Evolutionary conservation across 2,329 filamentous ascomycete species (phyloP), one percentile per base, ranked within the genome.

Genomic region (Bipolaris gigantea): DNA sequence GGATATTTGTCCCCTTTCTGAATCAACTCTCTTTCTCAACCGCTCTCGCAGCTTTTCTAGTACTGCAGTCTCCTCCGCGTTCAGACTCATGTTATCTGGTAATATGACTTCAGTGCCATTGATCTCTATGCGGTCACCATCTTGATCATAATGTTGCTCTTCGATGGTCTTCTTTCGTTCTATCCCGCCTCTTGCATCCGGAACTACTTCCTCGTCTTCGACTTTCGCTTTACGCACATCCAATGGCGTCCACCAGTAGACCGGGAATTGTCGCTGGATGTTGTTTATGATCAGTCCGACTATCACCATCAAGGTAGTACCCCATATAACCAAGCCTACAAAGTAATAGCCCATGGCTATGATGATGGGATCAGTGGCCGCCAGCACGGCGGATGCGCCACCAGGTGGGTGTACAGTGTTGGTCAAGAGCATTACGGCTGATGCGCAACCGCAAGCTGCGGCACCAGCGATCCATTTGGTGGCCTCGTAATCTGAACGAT

Each of bases 361-460:
- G 23, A 79, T 71, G 2, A 67, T 61, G 2, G 73, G 63, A 3
- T 76, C 67, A 4, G 75, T 76, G 5, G 74, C 73, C 1, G 79
- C 78, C 21, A 81, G 63, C 1, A 80, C 72, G 2, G 79, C 78
- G 9, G 77, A 80, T 0, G 79, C 79, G 19, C 79, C 79, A 16
- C 78, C 79, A 7, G 79, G 79, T n/a, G 79, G 79, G 60, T 81
- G 78, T 1, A 80, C 73, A 1, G 77, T 80, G 41, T 76, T 76
- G 4, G 79, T 80, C 32, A 79, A 56, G 6, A 76, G 70, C 79
- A 81, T 81, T 13, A 76, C 72, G 21, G 75, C 67, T 6, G 75
- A 77, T 4, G 79, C 74, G 8, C 69, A 59, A 0, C 73, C 77
- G 57, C 77, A 80, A 9, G 73, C 73, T 15, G 79, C 48, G 0